Percentiles rank a stretch among this genome's conserved stretches.
Evolutionary conservation across 495 filamentous ascomycete genomes (phyloP).

Genomic region (Diplogelasinospora grovesii): DNA sequence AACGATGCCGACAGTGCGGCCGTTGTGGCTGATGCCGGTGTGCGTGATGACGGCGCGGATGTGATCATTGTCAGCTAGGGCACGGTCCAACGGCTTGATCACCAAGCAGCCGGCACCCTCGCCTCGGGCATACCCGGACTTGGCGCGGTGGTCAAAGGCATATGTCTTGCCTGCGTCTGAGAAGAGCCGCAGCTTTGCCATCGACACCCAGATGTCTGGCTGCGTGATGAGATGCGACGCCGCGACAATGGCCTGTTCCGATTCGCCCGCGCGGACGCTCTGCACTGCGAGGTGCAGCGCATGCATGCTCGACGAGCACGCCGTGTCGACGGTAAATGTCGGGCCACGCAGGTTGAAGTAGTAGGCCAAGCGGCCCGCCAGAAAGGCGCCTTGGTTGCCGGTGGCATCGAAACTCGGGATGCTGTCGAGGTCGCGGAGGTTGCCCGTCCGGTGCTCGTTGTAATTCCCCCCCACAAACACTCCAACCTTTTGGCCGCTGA

Average conservation of each 20-base stretch:
- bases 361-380: conserved; percentile 51
- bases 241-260: conserved; percentile 39
- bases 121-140: conserved; percentile 38
- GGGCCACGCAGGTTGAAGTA: conserved; percentile 48
- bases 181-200: conserved; percentile 29
- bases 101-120: conserved; percentile 38
- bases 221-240: conserved; percentile 38
- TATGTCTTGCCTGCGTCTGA: conserved; percentile 32
- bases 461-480: conserved; percentile 41
- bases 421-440: conserved; percentile 34
- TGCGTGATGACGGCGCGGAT: conserved; percentile 50
- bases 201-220: conserved; percentile 37
- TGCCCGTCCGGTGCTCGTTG: conserved; percentile 28
- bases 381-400: conserved; percentile 39
- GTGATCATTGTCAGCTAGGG: conserved; percentile 46
- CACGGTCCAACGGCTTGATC: conserved; percentile 49
- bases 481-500: conserved; percentile 37
- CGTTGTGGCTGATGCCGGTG: conserved; percentile 50
- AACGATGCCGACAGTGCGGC: conserved; percentile 47
- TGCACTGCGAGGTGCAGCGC: conserved; percentile 69
- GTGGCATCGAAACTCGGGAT: conserved; percentile 35
- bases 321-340: conserved; percentile 72
- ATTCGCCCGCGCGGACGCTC: conserved; percentile 55
- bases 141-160: conserved; percentile 36
- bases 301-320: conserved; percentile 68